Conservation (phyloP, 441 rosid genomes). For the Melastoma candidum region DNA sequence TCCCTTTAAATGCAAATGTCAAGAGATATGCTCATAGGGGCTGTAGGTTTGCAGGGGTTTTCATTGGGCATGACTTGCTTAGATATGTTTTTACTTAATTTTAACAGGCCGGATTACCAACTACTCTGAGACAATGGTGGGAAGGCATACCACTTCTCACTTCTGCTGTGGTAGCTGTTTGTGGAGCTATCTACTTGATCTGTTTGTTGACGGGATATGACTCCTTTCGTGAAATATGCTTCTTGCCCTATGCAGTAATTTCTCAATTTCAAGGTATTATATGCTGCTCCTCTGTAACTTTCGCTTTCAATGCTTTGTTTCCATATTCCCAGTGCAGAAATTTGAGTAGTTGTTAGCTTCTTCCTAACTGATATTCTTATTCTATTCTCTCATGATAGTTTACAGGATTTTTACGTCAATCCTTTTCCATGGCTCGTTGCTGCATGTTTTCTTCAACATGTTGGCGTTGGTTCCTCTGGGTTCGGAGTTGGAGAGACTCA, state of each 20-base stretch:
- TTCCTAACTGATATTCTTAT: too few species aligned
- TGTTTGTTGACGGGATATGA: conserved; percentile 85
- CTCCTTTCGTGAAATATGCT: conserved; percentile 70
- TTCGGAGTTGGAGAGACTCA: conserved; percentile 89
- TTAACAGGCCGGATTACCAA: conserved; percentile 62
- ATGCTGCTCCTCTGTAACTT: too few species aligned
- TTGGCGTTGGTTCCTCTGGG: conserved; percentile 95
- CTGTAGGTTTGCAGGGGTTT: too few species aligned
- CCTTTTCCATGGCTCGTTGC: conserved; percentile 79
- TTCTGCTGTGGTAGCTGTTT: conserved; percentile 62
- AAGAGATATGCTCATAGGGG: too few species aligned
- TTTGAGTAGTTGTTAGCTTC: too few species aligned
- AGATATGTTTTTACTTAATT: not conserved
- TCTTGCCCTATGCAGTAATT: conserved; percentile 64
- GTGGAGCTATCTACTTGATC: conserved; percentile 55
- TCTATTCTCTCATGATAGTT: conserved; percentile 32
- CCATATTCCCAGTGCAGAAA: too few species aligned
- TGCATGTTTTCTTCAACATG: conserved; percentile 93
- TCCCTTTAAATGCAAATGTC: too few species aligned
- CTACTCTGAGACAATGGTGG: conserved; percentile 83
- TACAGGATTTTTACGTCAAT: conserved; percentile 75
- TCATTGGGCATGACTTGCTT: not conserved
- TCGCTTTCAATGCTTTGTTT: too few species aligned
- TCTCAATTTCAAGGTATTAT: conserved; percentile 67
- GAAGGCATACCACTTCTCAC: conserved; percentile 78